Percentiles rank a stretch among this genome's conserved stretches.
These are phyloP conservation scores for Ceratorhiza oryzae-sativae DNA, from an alignment of 1,284 basidiomycete species.

Conservation along the genomic window DNA sequence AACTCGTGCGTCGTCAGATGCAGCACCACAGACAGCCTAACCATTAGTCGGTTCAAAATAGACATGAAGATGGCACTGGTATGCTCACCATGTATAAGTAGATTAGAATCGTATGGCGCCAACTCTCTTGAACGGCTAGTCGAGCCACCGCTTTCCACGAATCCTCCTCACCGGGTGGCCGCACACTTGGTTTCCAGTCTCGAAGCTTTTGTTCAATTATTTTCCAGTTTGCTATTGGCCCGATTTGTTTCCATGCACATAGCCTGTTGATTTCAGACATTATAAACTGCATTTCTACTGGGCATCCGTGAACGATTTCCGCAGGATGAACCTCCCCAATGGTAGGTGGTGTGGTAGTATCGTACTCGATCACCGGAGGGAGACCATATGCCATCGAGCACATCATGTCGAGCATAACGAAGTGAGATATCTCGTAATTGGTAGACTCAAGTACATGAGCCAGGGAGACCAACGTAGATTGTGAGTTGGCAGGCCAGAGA, in stretches of 20 bases:
- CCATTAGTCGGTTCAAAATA: neutral
- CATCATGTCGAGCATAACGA: conserved; percentile 10
- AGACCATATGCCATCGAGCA: conserved; percentile 8
- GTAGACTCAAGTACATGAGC: neutral
- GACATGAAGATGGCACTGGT: neutral
- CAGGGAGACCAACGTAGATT: neutral
- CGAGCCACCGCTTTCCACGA: conserved; percentile 4
- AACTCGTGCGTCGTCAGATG: neutral
- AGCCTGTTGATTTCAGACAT: conserved; percentile 6
- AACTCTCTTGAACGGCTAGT: conserved; percentile 16
- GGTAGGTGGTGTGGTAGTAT: neutral
- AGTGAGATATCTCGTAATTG: neutral
- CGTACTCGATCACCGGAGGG: conserved; percentile 7
- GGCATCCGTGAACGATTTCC: conserved; percentile 1
- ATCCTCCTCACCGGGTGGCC: neutral
- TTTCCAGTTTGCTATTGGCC: neutral
- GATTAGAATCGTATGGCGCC: conserved; percentile 12
- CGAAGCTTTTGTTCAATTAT: neutral
- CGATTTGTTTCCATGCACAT: neutral
- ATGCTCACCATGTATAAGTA: conserved; percentile 21
- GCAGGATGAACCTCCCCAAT: neutral
- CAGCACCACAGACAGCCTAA: neutral
- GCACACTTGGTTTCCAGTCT: neutral
- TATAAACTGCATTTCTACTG: neutral
- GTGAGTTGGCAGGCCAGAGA: neutral